Percentiles rank a stretch among this genome's conserved stretches.
These are phyloP conservation scores for Rutidosis leptorrhynchoides DNA, from an alignment of 129 eudicot species.

Conservation along the genomic window DNA sequence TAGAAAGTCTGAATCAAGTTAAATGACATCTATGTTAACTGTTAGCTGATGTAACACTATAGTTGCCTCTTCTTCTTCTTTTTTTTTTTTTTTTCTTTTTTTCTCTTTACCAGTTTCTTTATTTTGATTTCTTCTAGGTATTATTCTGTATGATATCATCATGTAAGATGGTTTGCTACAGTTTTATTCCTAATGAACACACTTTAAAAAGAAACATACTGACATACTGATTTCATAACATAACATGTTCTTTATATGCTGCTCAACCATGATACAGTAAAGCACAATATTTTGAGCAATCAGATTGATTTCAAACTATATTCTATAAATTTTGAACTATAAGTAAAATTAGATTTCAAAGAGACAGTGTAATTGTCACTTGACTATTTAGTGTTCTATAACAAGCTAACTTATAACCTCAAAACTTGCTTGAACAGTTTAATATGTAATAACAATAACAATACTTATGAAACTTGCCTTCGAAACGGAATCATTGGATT, in stretches of 20 bases:
- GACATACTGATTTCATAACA: not conserved
- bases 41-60: not conserved
- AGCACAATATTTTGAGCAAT: not conserved
- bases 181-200: not conserved
- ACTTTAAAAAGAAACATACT: not conserved
- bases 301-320: too few species aligned
- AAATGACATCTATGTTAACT: not conserved
- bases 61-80: not conserved
- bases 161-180: not conserved
- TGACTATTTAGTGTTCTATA: too few species aligned
- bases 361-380: too few species aligned
- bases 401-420: not conserved
- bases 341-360: too few species aligned
- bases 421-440: too few species aligned
- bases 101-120: not conserved
- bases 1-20: not conserved
- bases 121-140: not conserved
- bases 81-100: not conserved
- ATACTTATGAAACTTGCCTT: too few species aligned
- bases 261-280: not conserved
- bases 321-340: too few species aligned
- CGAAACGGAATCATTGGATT: too few species aligned
- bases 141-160: not conserved
- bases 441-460: too few species aligned
- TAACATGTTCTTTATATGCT: not conserved